Conservation (phyloP, 1,284 basidiomycete genomes). For the Cryptococcus sp. region DNA sequence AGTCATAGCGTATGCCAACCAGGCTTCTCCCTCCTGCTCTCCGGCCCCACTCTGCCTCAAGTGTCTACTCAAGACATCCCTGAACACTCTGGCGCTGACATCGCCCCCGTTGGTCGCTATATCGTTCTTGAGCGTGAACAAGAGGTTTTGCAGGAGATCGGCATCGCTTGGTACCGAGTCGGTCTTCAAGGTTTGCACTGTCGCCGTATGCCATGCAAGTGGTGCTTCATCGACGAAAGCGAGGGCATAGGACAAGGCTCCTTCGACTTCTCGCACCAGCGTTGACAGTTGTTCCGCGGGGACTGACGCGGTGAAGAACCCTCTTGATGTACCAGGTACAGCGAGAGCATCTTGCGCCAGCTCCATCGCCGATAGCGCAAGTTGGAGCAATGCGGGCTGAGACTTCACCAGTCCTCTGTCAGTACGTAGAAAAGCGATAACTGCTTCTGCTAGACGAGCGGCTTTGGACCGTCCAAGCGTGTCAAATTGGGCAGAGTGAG, state of each 20-base stretch:
- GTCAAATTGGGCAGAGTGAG: conserved; percentile 52
- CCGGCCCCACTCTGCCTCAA: conserved; percentile 62
- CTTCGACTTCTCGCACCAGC: conserved; percentile 61
- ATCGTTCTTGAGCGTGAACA: conserved; percentile 41
- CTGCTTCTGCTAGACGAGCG: conserved; percentile 64
- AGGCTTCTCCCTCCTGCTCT: conserved; percentile 69
- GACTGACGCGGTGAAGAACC: conserved; percentile 58
- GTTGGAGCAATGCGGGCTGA: conserved; percentile 27
- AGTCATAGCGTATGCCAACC: conserved; percentile 69
- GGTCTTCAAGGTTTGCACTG: conserved; percentile 52
- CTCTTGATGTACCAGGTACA: conserved; percentile 58
- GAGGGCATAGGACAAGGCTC: conserved; percentile 69
- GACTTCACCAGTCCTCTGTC: conserved; percentile 64
- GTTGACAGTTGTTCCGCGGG: conserved; percentile 54
- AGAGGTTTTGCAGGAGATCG: conserved; percentile 40
- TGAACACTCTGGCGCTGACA: conserved; percentile 62
- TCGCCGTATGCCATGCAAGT: conserved; percentile 58
- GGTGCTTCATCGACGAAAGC: conserved; percentile 56
- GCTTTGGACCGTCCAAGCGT: conserved; percentile 56
- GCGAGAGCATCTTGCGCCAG: conserved; percentile 56
- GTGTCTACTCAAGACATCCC: conserved; percentile 63
- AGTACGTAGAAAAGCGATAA: conserved; percentile 63
- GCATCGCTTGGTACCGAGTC: conserved; percentile 15
- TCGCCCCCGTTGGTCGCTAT: conserved; percentile 54
- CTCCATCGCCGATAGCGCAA: conserved; percentile 44